Evolutionary conservation across 305 asterid species (phyloP).

Genomic region (Fraxinus greggii): DNA sequence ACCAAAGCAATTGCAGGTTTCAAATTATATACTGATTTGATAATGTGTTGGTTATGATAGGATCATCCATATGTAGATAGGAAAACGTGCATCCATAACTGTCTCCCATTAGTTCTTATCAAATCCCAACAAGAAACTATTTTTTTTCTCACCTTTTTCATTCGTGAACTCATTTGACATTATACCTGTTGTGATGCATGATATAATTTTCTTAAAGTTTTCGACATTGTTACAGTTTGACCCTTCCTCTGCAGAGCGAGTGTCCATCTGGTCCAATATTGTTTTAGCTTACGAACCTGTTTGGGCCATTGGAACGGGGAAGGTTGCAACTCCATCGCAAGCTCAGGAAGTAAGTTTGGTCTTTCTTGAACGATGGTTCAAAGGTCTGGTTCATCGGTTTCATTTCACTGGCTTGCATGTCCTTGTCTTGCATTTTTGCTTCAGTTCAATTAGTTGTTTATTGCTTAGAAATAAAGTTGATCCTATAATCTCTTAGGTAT

Average conservation of each 20-base stretch:
- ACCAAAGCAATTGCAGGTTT: conserved; percentile 61
- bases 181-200: not conserved
- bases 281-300: conserved; percentile 49
- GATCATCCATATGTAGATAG: not conserved
- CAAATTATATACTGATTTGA: not conserved
- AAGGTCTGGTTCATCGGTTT: not conserved
- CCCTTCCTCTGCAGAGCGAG: conserved; percentile 30
- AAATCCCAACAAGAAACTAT: not conserved
- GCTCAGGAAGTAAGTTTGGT: conserved; percentile 44
- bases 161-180: not conserved
- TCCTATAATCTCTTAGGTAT: not conserved
- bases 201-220: not conserved
- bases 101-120: not conserved
- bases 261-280: conserved; percentile 33
- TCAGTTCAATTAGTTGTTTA: not conserved
- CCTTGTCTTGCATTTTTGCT: not conserved
- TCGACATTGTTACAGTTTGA: not conserved
- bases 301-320: conserved; percentile 52
- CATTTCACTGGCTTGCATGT: not conserved
- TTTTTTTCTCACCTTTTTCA: not conserved
- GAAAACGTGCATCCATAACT: not conserved
- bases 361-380: conserved; percentile 1
- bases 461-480: not conserved
- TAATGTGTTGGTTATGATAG: not conserved
- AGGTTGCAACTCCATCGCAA: conserved; percentile 49